Conservation (phyloP, 495 filamentous ascomycete genomes). For the Talaromyces trachyspermus region DNA sequence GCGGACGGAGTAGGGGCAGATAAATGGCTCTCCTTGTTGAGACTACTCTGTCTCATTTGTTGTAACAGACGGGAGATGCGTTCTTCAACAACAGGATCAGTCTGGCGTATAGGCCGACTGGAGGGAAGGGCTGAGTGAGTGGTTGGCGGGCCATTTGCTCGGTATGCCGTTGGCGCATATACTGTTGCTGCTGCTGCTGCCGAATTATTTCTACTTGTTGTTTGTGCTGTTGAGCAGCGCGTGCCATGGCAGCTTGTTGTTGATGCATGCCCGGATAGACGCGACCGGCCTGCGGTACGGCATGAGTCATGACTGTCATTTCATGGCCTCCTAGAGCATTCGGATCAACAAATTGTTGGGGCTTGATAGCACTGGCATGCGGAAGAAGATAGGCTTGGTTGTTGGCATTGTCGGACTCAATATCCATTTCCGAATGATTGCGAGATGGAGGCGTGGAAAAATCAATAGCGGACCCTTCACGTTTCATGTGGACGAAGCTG, state of each 20-base stretch:
- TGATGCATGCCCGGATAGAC: constrained; percentile 89
- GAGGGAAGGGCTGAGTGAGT: constrained; percentile 18
- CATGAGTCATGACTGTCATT: constrained; percentile 32
- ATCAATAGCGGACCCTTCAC: constrained; percentile 35
- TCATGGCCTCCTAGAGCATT: constrained; percentile 58
- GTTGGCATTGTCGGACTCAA: constrained; percentile 54
- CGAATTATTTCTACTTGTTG: constrained; percentile 56
- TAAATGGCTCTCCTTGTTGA: constrained; percentile 43
- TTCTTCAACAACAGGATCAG: constrained; percentile 70
- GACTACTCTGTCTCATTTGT: constrained; percentile 68
- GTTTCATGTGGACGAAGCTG: constrained; percentile 45
- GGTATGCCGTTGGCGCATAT: constrained; percentile 32
- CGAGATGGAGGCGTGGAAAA: constrained; percentile 51
- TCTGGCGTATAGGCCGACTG: constrained; percentile 39
- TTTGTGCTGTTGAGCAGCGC: constrained; percentile 62
- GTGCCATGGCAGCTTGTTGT: constrained; percentile 75
- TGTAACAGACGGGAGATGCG: constrained; percentile 78
- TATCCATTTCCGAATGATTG: constrained; percentile 47
- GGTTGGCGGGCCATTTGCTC: constrained; percentile 15
- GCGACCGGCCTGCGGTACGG: constrained; percentile 54
- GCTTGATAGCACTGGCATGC: constrained; percentile 23
- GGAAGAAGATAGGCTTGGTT: constrained; percentile 44
- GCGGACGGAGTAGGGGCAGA: constrained; percentile 33
- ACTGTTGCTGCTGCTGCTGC: constrained; percentile 51
- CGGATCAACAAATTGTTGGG: constrained; percentile 59